Evolutionary conservation across 1,284 basidiomycete genomes (phyloP), one percentile per base, ranked within the genome.

Genomic region (Leccinum insolens): DNA sequence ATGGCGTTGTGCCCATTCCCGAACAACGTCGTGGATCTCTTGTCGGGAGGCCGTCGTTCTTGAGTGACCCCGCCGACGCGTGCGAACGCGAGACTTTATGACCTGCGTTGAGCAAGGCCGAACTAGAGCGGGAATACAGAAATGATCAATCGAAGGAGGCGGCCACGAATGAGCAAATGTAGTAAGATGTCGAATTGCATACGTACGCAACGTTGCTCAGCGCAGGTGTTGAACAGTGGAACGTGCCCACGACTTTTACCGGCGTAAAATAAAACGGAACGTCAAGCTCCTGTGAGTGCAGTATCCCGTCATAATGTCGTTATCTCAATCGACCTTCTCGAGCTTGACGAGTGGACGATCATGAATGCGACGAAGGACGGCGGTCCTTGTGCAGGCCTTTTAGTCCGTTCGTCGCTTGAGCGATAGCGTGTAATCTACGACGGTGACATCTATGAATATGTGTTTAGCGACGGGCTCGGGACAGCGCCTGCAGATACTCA

Each of bases 241-340:
- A 96, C 70, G 89, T 85, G 66, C 95, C 90, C 0, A 94, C 86
- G 3, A 98, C 80, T 75, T 88, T 92, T 37, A 89, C 86, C 1
- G 95, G 94, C 0, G 95, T 96, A 77, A 99, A 99, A 82, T 95
- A 99, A 81, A 99, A 98, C 0, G 92, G 91, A 5, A 83, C 82
- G 14, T 87, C 81, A 11, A 97, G 81, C 83, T 97, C 95, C 95
- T 97, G 70, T 4, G 14, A 39, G 2, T 14, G 55, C 9, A 20
- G 44, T 15, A n/a, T 67, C 28, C 28, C 55, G 31, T 71, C 44
- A 63, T 34, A 61, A 52, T 67, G 34, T 37, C 34, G 34, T 37
- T 37, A 37, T 37, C 34, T 37, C 34, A 37, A 37, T 37, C 34
- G 34, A 37, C 34, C 34, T 37, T 37, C 34, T 37, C 34, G 34